Percentiles rank a stretch among this genome's conserved stretches.
phyloP scores from a whole-genome alignment of 2,329 filamentous ascomycete species.

The Epicoccum nigrum region DNA sequence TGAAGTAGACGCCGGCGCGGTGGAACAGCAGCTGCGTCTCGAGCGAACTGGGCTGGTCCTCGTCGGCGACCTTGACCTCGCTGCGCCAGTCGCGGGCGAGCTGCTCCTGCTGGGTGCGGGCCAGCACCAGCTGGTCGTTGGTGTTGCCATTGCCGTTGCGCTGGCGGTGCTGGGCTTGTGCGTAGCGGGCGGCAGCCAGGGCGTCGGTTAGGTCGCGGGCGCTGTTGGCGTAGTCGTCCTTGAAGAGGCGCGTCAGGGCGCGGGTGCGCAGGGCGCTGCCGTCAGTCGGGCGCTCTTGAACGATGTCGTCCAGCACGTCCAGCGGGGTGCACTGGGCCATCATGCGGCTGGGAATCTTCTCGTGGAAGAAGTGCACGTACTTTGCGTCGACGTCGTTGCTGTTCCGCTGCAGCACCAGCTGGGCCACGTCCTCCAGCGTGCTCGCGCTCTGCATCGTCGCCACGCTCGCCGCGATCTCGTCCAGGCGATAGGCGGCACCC shows the following conservation, averaged over 20 bases:
- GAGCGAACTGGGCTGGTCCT: conserved; percentile 75
- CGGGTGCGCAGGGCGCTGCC: conserved; percentile 73
- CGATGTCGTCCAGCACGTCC: conserved; percentile 69
- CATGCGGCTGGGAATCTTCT: conserved; percentile 80
- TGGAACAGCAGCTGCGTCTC: conserved; percentile 79
- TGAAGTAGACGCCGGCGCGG: conserved; percentile 73
- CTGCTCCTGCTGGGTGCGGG: conserved; percentile 37
- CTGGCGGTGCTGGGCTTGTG: conserved; percentile 51
- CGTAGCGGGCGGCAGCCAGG: conserved; percentile 64
- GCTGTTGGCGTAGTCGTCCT: conserved; percentile 73
- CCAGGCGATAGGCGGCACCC: conserved; percentile 76
- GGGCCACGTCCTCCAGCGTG: conserved; percentile 76
- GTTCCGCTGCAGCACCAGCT: conserved; percentile 72
- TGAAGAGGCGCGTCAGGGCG: conserved; percentile 76
- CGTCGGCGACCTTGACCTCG: conserved; percentile 61
- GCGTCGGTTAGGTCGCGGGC: conserved; percentile 73
- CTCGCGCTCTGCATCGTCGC: conserved; percentile 83
- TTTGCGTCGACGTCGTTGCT: conserved; percentile 74
- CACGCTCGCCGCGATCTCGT: conserved; percentile 83
- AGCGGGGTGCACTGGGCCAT: conserved; percentile 75
- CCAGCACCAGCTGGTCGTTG: conserved; percentile 60
- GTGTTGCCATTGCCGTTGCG: conserved; percentile 21
- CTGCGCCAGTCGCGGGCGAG: conserved; percentile 55
- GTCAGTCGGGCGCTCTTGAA: conserved; percentile 67
- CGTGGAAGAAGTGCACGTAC: conserved; percentile 92